phyloP scores from a whole-genome alignment of 2,329 filamentous ascomycete species.

The Aspergillus felis region DNA sequence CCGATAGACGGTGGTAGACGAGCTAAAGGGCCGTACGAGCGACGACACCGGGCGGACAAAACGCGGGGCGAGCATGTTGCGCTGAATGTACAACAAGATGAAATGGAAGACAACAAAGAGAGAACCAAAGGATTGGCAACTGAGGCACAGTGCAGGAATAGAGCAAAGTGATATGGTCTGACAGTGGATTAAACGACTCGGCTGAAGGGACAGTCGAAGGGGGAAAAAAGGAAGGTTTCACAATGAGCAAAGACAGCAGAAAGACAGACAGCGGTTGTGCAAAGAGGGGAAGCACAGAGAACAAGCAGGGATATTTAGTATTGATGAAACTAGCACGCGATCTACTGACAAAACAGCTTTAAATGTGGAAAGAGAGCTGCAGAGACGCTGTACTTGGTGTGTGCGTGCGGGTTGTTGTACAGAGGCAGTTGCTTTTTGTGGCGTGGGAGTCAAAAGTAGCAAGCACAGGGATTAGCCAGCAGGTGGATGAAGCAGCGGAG shows the following conservation, averaged over 20 bases:
- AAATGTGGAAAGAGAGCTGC: background rate
- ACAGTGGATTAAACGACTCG: background rate
- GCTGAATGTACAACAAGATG: constrained; percentile 2
- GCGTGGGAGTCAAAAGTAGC: background rate
- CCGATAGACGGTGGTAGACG: constrained; percentile 48
- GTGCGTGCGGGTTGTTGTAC: background rate
- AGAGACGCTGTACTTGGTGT: background rate
- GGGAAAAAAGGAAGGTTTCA: constrained; percentile 8
- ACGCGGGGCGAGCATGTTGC: constrained; percentile 44
- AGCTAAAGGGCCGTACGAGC: constrained; percentile 56
- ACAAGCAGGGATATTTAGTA: background rate
- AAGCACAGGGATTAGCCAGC: background rate
- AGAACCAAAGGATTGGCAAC: constrained; percentile 1
- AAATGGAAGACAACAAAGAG: background rate
- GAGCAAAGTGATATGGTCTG: constrained; percentile 1
- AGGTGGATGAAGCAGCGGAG: background rate
- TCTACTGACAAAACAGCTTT: background rate
- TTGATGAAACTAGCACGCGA: background rate
- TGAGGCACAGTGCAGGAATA: background rate
- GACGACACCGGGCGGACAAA: constrained; percentile 48
- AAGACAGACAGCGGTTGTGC: background rate
- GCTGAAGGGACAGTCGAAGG: background rate
- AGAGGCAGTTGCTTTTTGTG: background rate
- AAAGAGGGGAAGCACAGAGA: background rate
- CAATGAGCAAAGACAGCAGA: constrained; percentile 9